Evolutionary conservation across 768 basidiomycete genomes (phyloP).

Genomic region (Auricularia heimuer): DNA sequence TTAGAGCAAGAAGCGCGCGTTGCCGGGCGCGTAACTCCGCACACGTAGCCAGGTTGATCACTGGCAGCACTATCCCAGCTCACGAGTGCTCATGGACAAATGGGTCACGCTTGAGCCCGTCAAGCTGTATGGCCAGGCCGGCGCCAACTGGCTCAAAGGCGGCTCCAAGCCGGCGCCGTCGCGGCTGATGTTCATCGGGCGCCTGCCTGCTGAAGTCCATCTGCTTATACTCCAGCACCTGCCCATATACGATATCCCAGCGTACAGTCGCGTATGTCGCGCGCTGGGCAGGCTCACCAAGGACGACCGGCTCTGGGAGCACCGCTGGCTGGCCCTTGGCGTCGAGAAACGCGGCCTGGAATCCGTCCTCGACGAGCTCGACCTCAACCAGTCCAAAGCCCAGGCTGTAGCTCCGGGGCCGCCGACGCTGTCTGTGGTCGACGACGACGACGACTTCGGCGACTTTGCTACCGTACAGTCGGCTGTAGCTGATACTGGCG

Average conservation of each 20-base stretch:
- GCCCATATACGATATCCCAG: slow-evolving; percentile 71
- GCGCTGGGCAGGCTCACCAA: slow-evolving; percentile 50
- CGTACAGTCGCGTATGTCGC: slow-evolving; percentile 58
- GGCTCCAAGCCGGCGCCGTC: slow-evolving; percentile 14
- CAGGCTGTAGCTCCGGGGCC: slow-evolving; percentile 34
- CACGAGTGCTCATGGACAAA: slow-evolving; percentile 52
- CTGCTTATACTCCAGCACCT: slow-evolving; percentile 61
- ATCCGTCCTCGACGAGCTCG: slow-evolving; percentile 49
- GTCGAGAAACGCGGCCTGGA: slow-evolving; percentile 35
- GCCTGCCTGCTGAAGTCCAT: slow-evolving; percentile 70
- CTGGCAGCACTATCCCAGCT: not conserved
- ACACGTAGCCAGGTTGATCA: not conserved
- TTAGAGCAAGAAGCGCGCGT: not conserved
- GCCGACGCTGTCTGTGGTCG: slow-evolving; percentile 30
- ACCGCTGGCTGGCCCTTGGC: slow-evolving; percentile 54
- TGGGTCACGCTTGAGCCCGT: slow-evolving; percentile 76
- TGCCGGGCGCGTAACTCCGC: not conserved
- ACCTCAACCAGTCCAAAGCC: slow-evolving; percentile 35
- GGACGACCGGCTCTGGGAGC: slow-evolving; percentile 75
- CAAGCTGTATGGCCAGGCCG: slow-evolving; percentile 17
- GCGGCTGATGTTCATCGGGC: slow-evolving; percentile 46
- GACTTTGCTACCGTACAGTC: slow-evolving; percentile 19
- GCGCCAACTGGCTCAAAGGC: slow-evolving; percentile 22
- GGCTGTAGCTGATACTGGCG: not conserved
- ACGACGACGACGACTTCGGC: slow-evolving; percentile 47